Conservation (phyloP, 2,329 filamentous ascomycete species). For the Teratosphaeria zuluensis region DNA sequence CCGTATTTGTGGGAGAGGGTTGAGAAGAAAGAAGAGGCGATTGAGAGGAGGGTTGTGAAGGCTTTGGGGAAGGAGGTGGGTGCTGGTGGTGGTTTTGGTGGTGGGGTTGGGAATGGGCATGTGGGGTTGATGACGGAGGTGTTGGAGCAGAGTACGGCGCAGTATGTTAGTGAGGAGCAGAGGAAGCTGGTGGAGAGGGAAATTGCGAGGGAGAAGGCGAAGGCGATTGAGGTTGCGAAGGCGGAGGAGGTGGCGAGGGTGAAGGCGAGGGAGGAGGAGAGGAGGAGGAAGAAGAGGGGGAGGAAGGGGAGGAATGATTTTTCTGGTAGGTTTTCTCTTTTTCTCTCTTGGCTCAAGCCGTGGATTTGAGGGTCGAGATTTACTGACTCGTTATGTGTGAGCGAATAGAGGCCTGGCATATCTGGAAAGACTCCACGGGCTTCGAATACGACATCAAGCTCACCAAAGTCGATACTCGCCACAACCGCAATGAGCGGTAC, state of each 20-base stretch:
- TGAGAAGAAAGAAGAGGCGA: slow-evolving; percentile 9
- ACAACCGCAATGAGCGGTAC: slow-evolving; percentile 49
- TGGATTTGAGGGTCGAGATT: neutral
- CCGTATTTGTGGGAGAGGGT: slow-evolving; percentile 26
- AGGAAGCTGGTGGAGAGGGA: slow-evolving; percentile 20
- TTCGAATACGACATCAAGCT: slow-evolving; percentile 58
- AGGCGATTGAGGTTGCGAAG: slow-evolving; percentile 21
- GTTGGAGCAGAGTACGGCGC: slow-evolving; percentile 27
- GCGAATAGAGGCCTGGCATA: slow-evolving; percentile 47
- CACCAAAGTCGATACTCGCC: slow-evolving; percentile 40
- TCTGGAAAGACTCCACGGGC: slow-evolving; percentile 53
- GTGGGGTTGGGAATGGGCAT: neutral
- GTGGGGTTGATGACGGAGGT: slow-evolving; percentile 18
- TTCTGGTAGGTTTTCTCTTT: slow-evolving; percentile 19
- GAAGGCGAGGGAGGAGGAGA: slow-evolving; percentile 17
- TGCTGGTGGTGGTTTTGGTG: slow-evolving; percentile 12
- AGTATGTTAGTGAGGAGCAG: slow-evolving; percentile 16
- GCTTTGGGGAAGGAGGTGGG: slow-evolving; percentile 11
- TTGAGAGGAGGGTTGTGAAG: slow-evolving; percentile 21
- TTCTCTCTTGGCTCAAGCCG: slow-evolving; percentile 10
- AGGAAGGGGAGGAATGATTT: slow-evolving; percentile 16
- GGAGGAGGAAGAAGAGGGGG: slow-evolving; percentile 16
- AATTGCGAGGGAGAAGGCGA: slow-evolving; percentile 15
- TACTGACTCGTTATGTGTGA: neutral
- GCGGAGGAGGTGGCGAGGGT: slow-evolving; percentile 20